Percentiles rank a stretch among this genome's conserved stretches.
Conservation (phyloP, 768 basidiomycete genomes). For the Amanita pseudoporphyria region DNA sequence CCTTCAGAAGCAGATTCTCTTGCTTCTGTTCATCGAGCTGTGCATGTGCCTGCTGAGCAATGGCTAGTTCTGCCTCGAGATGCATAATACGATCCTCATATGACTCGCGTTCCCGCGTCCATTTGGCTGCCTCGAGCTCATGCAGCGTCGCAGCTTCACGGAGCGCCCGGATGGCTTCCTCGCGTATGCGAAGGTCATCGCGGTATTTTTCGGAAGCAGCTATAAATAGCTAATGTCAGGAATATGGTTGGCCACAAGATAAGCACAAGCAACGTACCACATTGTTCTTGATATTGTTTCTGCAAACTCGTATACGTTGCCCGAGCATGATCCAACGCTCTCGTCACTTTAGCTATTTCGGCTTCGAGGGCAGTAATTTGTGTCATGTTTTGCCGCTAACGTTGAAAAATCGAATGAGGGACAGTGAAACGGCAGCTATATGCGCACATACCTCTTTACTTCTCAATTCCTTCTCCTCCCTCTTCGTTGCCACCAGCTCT, state of each 20-base stretch:
- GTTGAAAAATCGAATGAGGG: conserved; percentile 1
- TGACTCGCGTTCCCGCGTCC: conserved; percentile 52
- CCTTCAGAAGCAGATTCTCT: conserved; percentile 86
- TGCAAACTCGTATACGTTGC: conserved; percentile 68
- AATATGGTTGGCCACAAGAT: not conserved
- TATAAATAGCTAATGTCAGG: conserved; percentile 14
- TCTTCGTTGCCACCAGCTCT: conserved; percentile 71
- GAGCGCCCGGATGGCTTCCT: conserved; percentile 58
- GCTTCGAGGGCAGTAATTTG: conserved; percentile 68
- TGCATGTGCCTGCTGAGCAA: conserved; percentile 62
- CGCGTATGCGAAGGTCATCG: conserved; percentile 61
- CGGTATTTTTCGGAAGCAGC: conserved; percentile 76
- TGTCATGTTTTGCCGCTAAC: conserved; percentile 50
- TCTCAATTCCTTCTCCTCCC: conserved; percentile 89
- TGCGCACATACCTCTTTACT: conserved; percentile 61
- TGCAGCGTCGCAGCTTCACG: conserved; percentile 53
- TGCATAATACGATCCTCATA: conserved; percentile 62
- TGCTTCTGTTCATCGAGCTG: conserved; percentile 90
- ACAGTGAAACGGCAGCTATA: conserved; percentile 6
- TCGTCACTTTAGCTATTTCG: conserved; percentile 70
- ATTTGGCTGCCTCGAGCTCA: conserved; percentile 58
- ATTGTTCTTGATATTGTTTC: conserved; percentile 86
- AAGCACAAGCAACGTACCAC: conserved; percentile 36
- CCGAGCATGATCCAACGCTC: conserved; percentile 64
- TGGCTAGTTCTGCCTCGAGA: conserved; percentile 63